Evolutionary conservation across 495 filamentous ascomycete genomes (phyloP), one percentile per base, ranked within the genome.

Genomic region (Penicillium tannophilum): DNA sequence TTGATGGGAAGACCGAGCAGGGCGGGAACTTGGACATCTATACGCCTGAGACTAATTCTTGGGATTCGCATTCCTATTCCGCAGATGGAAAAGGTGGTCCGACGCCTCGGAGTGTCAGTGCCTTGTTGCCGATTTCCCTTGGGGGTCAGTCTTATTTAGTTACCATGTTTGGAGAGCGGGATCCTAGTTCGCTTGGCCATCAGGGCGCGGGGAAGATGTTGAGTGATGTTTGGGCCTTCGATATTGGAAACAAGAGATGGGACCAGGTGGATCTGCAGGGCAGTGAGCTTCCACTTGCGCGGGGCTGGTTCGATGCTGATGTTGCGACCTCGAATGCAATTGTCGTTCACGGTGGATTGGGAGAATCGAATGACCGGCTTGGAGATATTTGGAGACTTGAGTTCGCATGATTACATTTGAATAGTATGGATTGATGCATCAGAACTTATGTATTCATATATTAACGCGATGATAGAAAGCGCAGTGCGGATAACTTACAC

Each of bases 201-300:
- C 78, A 79, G n/a, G 84, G 80, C 4, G 86, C 87, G 0, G 89
- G 89, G 1, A 85, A 80, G 62, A 90, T 90, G 78, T 76, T 84
- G 62, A 71, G 75, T 17, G 90, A 93, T 72, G 81, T 90, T 2
- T 94, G 90, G 91, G 80, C 77, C 0, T 94, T 88, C 68, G 82
- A 90, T 63, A 74, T 90, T 35, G 75, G 76, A 14, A 70, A 73
- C 7, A 72, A 82, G 42, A 76, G 75, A 49, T 84, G 85, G 76
- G 71, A 70, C 12, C 71, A 82, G 17, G 71, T 88, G 16, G 76
- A 78, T 4, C 72, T 76, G 9, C 73, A 75, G 56, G 82, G 76
- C 0, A 78, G 76, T 16, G 81, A 84, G 28, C 42, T 42, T 19
- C 72, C 75, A 36, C 33, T 76, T 17, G 60, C 68, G 31, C 60